Evolutionary conservation across 2,329 filamentous ascomycete genomes (phyloP).

Genomic region (Xylaria sp.): DNA sequence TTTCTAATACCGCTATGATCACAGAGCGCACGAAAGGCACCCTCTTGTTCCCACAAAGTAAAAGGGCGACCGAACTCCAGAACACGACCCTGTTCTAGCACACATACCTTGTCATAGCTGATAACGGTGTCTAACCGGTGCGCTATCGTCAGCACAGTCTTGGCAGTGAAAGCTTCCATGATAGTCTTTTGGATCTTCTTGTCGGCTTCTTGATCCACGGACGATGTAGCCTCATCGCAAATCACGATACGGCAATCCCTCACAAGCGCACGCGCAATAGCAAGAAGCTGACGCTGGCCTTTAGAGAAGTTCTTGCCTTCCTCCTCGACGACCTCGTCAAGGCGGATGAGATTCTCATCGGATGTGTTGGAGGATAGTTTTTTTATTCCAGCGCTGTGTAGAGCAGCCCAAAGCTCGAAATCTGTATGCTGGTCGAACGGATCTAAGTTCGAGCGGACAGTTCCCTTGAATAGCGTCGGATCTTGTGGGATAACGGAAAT

Average conservation of each 20-base stretch:
- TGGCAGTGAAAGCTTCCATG: conserved; percentile 78
- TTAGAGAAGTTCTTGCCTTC: conserved; percentile 95
- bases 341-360: conserved; percentile 36
- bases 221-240: conserved; percentile 92
- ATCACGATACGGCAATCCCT: conserved; percentile 88
- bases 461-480: background rate
- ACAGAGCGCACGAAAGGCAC: no score
- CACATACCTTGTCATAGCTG: conserved; percentile 90
- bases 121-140: conserved; percentile 91
- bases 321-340: conserved; percentile 86
- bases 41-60: no score
- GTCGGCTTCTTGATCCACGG: conserved; percentile 94
- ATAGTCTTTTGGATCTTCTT: conserved; percentile 93
- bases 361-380: background rate
- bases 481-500: background rate
- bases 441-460: background rate
- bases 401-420: background rate
- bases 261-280: conserved; percentile 85
- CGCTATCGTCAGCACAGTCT: conserved; percentile 90
- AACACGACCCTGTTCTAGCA: no score
- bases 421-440: background rate
- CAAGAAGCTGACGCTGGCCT: conserved; percentile 93
- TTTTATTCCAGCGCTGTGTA: background rate
- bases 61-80: no score
- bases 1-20: no score